phyloP scores from a whole-genome alignment of 2,329 filamentous ascomycete species.

The Colletotrichum sp. region DNA sequence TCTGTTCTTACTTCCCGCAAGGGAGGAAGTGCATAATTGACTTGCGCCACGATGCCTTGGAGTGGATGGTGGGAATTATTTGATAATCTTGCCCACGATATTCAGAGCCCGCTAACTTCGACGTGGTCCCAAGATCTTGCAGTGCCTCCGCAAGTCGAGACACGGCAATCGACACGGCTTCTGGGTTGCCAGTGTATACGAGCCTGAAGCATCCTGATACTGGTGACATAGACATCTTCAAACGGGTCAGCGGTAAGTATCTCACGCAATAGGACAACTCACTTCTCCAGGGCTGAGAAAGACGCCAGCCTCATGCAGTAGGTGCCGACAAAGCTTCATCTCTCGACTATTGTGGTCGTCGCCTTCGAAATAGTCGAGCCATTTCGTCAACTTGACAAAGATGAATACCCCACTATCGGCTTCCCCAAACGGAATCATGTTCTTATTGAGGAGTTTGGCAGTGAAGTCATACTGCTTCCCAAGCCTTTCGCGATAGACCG shows the following conservation, averaged over 20 bases:
- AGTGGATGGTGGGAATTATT: too few species aligned
- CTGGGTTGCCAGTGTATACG: not conserved
- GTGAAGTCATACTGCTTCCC: not conserved
- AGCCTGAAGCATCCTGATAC: not conserved
- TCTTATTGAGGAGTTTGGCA: not conserved
- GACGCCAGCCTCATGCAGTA: not conserved
- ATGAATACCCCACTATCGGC: not conserved
- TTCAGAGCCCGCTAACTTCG: too few species aligned
- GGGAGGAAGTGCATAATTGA: not conserved
- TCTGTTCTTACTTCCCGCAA: not conserved
- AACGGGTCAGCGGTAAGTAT: not conserved
- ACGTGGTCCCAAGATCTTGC: not conserved
- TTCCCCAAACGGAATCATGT: not conserved
- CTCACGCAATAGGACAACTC: not conserved
- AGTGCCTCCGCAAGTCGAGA: not conserved
- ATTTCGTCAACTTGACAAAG: not conserved
- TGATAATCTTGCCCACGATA: not conserved
- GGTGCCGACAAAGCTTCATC: not conserved
- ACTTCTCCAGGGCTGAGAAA: slow-evolving; percentile 1
- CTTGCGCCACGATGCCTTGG: not conserved
- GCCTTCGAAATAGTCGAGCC: not conserved
- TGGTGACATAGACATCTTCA: not conserved
- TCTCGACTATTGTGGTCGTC: not conserved
- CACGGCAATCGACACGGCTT: not conserved
- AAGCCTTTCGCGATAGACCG: not conserved